Conservation (phyloP, 23 red algal species). For the Pyropia yezoensis region DNA sequence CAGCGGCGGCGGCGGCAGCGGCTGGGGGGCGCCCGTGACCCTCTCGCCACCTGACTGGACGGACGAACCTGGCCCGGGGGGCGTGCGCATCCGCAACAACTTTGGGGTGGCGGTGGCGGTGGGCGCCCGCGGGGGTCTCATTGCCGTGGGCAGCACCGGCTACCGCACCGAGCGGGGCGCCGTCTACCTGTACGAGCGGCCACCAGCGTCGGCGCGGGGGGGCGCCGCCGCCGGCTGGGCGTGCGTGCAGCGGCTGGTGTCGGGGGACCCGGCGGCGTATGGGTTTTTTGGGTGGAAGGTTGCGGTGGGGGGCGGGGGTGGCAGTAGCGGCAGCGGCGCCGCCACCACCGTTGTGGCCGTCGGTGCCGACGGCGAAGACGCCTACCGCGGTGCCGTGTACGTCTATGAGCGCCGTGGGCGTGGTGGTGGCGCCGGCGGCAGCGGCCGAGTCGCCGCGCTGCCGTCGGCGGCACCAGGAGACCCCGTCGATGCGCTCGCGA, state of each 20-base stretch:
- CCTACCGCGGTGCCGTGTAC: constrained; percentile 49
- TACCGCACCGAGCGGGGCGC: constrained; percentile 27
- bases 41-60: constrained; percentile 30
- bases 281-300: constrained; percentile 56
- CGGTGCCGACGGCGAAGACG: constrained; percentile 58
- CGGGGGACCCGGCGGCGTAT: constrained; percentile 20
- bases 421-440: no score
- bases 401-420: constrained; percentile 6
- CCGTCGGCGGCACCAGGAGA: no score
- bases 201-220: not conserved
- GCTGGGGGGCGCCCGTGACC: not conserved
- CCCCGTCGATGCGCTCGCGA: no score
- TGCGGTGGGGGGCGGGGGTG: constrained; percentile 1
- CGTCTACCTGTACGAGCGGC: constrained; percentile 31
- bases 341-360: constrained; percentile 16
- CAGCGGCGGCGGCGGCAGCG: not conserved
- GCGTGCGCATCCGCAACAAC: constrained; percentile 66
- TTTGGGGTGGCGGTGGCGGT: constrained; percentile 41
- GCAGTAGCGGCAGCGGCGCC: not conserved
- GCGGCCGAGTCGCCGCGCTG: no score
- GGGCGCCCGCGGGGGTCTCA: constrained; percentile 6
- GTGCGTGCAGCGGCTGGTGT: constrained; percentile 20
- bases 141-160: constrained; percentile 38
- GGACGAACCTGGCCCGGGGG: constrained; percentile 20
- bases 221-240: constrained; percentile 5